A percentile compares a stretch with the other conserved stretches of the same genome.
Evolutionary conservation across 2,329 filamentous ascomycete genomes (phyloP).

Genomic region (Epichloe coenophiala): DNA sequence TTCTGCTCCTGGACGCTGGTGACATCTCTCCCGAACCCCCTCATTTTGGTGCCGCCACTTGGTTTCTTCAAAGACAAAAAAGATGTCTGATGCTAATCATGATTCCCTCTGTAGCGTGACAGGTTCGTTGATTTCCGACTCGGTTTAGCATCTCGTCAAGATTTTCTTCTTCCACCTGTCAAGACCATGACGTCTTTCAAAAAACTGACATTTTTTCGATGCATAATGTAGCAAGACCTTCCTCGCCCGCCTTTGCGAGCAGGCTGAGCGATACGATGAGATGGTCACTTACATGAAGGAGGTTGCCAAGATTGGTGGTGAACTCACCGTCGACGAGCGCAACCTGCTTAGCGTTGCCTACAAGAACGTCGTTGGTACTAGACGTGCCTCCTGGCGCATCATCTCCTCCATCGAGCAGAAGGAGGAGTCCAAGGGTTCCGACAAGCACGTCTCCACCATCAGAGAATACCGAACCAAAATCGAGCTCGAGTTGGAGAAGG

Average conservation of each 20-base stretch:
- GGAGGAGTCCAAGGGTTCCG: conserved; percentile 96
- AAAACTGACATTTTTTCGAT: conserved; percentile 14
- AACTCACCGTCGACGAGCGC: conserved; percentile 90
- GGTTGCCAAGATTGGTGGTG: conserved; percentile 76
- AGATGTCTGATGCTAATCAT: conserved; percentile 20
- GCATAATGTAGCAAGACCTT: conserved; percentile 76
- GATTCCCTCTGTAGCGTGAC: conserved; percentile 43
- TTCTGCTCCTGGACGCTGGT: neutral
- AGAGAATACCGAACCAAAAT: conserved; percentile 98
- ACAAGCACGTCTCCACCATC: conserved; percentile 89
- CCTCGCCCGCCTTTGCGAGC: conserved; percentile 98
- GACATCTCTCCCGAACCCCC: neutral
- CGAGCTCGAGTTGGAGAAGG: conserved; percentile 90
- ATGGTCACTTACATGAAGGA: conserved; percentile 99
- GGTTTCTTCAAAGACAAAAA: neutral
- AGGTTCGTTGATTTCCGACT: conserved; percentile 37
- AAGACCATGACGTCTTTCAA: conserved; percentile 7
- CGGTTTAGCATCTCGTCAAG: conserved; percentile 5
- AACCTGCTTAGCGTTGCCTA: conserved; percentile 98
- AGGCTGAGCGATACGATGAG: conserved; percentile 99
- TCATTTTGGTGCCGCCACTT: conserved; percentile 5
- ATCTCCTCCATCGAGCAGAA: conserved; percentile 99
- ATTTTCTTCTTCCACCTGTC: conserved; percentile 6
- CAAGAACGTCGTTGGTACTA: conserved; percentile 98
- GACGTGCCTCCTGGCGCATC: conserved; percentile 98